A percentile compares a stretch with the other conserved stretches of the same genome.
Evolutionary conservation across 1,284 basidiomycete species (phyloP).

Genomic region (Austroboletus olivaceoglutinosus): DNA sequence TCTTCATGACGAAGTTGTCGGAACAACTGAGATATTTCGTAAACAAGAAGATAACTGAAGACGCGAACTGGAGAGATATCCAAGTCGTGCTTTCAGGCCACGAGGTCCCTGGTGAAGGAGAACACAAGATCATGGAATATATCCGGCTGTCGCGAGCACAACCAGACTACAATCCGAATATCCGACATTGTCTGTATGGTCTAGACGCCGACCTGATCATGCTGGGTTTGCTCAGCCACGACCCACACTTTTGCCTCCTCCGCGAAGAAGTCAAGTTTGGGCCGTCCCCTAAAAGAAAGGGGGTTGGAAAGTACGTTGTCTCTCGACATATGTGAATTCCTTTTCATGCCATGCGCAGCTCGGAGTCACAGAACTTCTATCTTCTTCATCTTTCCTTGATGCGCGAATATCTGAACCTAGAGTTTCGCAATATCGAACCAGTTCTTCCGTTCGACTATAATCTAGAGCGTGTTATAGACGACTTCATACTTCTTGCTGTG

Average conservation of each 20-base stretch:
- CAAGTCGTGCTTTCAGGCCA: constrained; percentile 97
- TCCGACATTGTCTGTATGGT: constrained; percentile 96
- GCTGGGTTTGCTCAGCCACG: constrained; percentile 95
- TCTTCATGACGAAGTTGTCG: constrained; percentile 92
- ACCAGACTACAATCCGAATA: constrained; percentile 90
- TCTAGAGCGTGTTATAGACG: constrained; percentile 94
- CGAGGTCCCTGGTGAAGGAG: constrained; percentile 97
- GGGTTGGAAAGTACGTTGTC: constrained; percentile 56
- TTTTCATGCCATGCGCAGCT: constrained; percentile 40
- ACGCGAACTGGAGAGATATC: constrained; percentile 90
- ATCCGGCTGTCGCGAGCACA: constrained; percentile 94
- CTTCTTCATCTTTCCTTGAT: constrained; percentile 92
- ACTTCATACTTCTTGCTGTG: constrained; percentile 94
- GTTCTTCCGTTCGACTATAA: constrained; percentile 70
- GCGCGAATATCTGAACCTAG: constrained; percentile 95
- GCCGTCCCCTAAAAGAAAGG: constrained; percentile 71
- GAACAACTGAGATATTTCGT: constrained; percentile 94
- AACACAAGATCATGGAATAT: constrained; percentile 99
- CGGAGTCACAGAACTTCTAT: constrained; percentile 92
- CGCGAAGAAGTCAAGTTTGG: constrained; percentile 99
- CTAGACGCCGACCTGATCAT: constrained; percentile 99
- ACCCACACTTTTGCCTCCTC: constrained; percentile 97
- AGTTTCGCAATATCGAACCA: constrained; percentile 74
- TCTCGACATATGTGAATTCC: background rate
- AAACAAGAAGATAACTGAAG: constrained; percentile 95